phyloP scores from a whole-genome alignment of 352 stramenopile species.

The Phytophthora pinifolia region DNA sequence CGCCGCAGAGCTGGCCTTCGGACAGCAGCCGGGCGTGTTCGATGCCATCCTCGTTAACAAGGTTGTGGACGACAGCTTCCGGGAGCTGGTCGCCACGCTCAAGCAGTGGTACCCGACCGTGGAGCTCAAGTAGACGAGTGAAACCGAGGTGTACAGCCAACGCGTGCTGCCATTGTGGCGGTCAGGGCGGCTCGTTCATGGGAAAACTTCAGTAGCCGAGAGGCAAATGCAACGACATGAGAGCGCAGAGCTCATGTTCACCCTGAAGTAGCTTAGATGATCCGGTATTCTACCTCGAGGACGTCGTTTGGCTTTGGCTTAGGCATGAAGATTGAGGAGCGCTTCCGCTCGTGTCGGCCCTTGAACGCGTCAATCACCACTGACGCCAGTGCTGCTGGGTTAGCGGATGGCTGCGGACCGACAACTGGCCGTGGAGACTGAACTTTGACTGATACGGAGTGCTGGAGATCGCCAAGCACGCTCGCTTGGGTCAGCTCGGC shows the following conservation, averaged over 20 bases:
- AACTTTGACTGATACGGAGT: conserved; percentile 20
- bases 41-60: conserved; percentile 90
- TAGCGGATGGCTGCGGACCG: conserved; percentile 2
- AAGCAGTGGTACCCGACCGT: conserved; percentile 75
- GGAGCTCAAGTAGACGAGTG: conserved; percentile 41
- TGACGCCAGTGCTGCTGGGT: conserved; percentile 11
- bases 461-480: conserved; percentile 7
- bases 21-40: conserved; percentile 80
- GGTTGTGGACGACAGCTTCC: conserved; percentile 84
- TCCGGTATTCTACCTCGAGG: conserved; percentile 53
- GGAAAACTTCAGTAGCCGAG: neutral
- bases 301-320: conserved; percentile 15
- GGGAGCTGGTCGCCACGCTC: conserved; percentile 64
- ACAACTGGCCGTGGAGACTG: conserved; percentile 9
- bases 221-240: conserved; percentile 2
- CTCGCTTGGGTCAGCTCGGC: conserved; percentile 30
- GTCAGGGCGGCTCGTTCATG: neutral
- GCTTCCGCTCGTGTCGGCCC: conserved; percentile 12
- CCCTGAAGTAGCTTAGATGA: conserved; percentile 23
- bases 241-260: neutral
- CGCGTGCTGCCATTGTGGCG: neutral
- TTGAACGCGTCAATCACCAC: conserved; percentile 25
- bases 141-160: neutral
- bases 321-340: conserved; percentile 19
- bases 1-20: conserved; percentile 92